Base-by-base conservation (phyloP, 208 protist species). In the Wallacemonas rigidus region DNA sequence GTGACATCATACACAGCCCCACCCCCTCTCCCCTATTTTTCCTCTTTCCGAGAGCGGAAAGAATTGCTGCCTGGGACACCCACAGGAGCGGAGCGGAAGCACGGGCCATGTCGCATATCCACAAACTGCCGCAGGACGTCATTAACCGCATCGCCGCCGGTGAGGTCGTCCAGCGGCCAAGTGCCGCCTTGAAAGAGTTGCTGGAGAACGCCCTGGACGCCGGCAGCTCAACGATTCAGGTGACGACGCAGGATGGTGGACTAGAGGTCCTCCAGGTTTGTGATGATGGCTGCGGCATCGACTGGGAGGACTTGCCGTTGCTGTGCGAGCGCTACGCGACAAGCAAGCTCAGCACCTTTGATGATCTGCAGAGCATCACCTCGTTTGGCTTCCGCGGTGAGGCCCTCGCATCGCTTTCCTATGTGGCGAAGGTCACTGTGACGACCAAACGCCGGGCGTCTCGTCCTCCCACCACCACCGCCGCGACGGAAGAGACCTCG, bases 201-300 rank as follows among this genome's bases (percentile, higher is more conserved):
- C 72, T 99, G 14, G 98, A 99, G 80, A 99, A 99, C 83, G 74
- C 83, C 15, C 85, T 99, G 35, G 98, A 99, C 78, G 98, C 98
- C 4, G 91, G 91, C 40, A 81, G 93, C 38, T 97, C 90, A 0
- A 79, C 55, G 6, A 95, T 99, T 14, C 90, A 90, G 14, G 83
- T 99, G 9, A 69, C 83, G 9, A 82, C 92, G 12, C 91, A 91
- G 67, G 85, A 94, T 26, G 98, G 98, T 55, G 99, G 99, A 4
- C 72, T 99, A 2, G 98, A 99, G 58, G 61, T 97, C 38, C 69
- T 99, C 50, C 94, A 99, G 78, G 99, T 99, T 54, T 82, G 79
- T 44, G 99, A 99, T 75, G 98, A 99, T 82, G 99, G 99, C 7
- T 79, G 85, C 54, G 99, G 99, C 55, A 99, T 99, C 50, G 68